Percentiles rank a stretch among this genome's conserved stretches.
These are phyloP conservation scores for Acanthochlamys bracteata DNA, from an alignment of 106 monocot species.

Conservation along the genomic window DNA sequence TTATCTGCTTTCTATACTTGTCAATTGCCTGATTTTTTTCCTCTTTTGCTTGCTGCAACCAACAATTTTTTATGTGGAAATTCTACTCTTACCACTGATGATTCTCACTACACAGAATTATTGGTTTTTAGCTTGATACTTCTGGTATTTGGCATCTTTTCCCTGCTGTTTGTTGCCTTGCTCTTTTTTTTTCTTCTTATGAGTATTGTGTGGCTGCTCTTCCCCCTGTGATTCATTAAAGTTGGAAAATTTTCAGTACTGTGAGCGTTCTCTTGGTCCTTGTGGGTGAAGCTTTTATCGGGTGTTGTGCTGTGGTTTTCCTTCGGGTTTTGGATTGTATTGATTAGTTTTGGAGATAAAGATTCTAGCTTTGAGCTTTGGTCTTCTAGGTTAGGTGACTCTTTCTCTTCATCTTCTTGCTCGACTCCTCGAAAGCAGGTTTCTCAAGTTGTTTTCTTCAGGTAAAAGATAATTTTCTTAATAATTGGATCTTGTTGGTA, in stretches of 20 bases:
- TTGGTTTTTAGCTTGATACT: conserved; percentile 2
- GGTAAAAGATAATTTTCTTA: not conserved
- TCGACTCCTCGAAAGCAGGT: not conserved
- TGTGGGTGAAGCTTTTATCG: conserved; percentile 4
- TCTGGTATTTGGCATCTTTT: not conserved
- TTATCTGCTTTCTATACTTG: not conserved
- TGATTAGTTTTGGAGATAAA: conserved; percentile 4
- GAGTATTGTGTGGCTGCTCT: too few relatives aligned
- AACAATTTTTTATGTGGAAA: not conserved
- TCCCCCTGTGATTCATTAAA: not conserved
- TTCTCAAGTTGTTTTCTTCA: not conserved
- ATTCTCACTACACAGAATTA: not conserved
- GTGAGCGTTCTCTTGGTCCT: conserved; percentile 2
- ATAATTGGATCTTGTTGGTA: not conserved
- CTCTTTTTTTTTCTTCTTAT: not conserved
- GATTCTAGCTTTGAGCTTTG: conserved; percentile 4
- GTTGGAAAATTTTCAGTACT: not conserved
- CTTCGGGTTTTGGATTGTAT: conserved; percentile 5
- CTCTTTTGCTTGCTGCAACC: not conserved
- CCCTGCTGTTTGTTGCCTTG: not conserved
- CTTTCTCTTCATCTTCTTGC: not conserved
- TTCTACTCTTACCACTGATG: not conserved
- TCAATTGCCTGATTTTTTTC: not conserved
- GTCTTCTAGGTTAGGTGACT: not conserved
- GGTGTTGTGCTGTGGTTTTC: conserved; percentile 3